A percentile compares a stretch with the other conserved stretches of the same genome.
These are phyloP conservation scores for Phoma sp. DNA, from an alignment of 2,329 filamentous ascomycete species.

Conservation along the genomic window DNA sequence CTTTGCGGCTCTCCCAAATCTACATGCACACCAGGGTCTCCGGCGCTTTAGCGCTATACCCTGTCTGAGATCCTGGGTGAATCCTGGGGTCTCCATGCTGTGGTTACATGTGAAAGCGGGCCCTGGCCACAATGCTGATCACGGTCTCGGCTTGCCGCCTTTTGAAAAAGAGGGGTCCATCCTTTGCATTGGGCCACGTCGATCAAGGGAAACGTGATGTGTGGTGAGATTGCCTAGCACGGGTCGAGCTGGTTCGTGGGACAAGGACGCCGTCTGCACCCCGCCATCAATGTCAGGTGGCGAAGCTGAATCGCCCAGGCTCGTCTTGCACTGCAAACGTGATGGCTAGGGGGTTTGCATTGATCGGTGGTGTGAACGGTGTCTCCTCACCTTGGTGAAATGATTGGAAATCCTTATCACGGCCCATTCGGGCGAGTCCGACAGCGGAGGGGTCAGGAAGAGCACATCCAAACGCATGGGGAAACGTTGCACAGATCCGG, in stretches of 20 bases:
- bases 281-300: constrained; percentile 6
- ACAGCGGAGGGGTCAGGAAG: not conserved
- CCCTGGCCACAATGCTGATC: constrained; percentile 13
- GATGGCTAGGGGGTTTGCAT: constrained; percentile 2
- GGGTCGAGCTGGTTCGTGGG: constrained; percentile 6
- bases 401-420: constrained; percentile 5
- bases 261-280: not conserved
- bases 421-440: not conserved
- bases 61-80: constrained; percentile 1
- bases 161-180: constrained; percentile 16
- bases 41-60: constrained; percentile 1
- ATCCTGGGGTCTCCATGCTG: not conserved
- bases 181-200: constrained; percentile 3
- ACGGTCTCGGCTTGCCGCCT: constrained; percentile 8
- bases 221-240: constrained; percentile 4
- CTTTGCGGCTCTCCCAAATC: constrained; percentile 17
- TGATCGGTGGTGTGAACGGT: not conserved
- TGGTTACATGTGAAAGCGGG: constrained; percentile 13
- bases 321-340: not conserved
- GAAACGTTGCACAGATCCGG: constrained; percentile 2
- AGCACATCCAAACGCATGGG: constrained; percentile 11
- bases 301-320: not conserved
- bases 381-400: not conserved
- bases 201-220: constrained; percentile 8
- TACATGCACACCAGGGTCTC: not conserved